Evolutionary conservation across 176 grass and related monocot species (phyloP).

Genomic region (Typha latifolia): DNA sequence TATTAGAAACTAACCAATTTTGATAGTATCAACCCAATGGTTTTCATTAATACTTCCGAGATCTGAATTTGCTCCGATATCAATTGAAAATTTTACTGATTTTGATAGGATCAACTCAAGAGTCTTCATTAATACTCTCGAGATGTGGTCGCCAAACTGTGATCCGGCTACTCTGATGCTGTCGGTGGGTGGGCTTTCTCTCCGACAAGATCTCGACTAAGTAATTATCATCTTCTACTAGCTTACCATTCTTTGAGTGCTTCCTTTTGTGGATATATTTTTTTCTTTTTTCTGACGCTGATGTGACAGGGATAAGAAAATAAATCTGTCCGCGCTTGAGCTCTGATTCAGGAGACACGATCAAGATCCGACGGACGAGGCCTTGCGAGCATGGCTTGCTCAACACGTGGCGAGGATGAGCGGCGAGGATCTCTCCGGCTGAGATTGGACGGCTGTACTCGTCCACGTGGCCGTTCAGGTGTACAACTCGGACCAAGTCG

Average conservation of each 20-base stretch:
- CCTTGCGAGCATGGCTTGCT: conserved; percentile 71
- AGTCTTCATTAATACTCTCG: conserved; percentile 56
- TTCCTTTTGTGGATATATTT: conserved; percentile 8
- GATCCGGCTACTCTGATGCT: conserved; percentile 32
- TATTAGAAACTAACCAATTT: too few species aligned
- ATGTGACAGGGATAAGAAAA: conserved; percentile 63
- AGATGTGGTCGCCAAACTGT: conserved; percentile 71
- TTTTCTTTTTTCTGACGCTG: conserved; percentile 53
- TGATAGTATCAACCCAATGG: too few species aligned
- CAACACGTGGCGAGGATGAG: conserved; percentile 69
- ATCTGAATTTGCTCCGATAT: too few species aligned
- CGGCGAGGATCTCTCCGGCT: conserved; percentile 53
- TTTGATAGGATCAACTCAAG: background rate
- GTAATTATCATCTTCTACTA: conserved; percentile 4
- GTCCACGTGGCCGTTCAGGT: conserved; percentile 70
- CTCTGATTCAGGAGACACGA: conserved; percentile 56
- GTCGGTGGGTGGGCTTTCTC: conserved; percentile 29
- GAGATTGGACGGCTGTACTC: conserved; percentile 60
- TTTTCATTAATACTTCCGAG: too few species aligned
- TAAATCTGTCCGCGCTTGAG: conserved; percentile 73
- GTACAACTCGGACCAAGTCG: conserved; percentile 67
- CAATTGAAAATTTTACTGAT: too few species aligned
- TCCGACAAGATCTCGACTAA: conserved; percentile 35
- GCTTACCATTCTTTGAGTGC: background rate
- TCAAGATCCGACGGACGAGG: conserved; percentile 33